Evolutionary conservation across 2,329 filamentous ascomycete genomes (phyloP).

Genomic region (Cladophialophora exuberans): DNA sequence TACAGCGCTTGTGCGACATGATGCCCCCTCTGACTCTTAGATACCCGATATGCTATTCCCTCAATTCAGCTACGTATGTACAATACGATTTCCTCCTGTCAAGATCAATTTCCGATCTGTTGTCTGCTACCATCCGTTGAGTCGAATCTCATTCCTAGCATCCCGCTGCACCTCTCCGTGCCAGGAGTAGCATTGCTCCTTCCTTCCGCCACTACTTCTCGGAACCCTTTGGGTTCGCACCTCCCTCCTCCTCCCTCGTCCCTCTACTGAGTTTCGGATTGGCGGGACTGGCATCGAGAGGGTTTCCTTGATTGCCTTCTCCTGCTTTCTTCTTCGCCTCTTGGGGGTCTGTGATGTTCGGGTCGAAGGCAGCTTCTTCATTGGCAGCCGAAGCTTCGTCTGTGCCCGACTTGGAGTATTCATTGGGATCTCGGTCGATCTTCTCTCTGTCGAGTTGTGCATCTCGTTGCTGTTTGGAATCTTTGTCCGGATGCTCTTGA

Average conservation of each 20-base stretch:
- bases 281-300: slow-evolving; percentile 63
- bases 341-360: slow-evolving; percentile 69
- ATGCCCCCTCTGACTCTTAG: too few species aligned
- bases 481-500: slow-evolving; percentile 10
- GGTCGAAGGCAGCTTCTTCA: slow-evolving; percentile 69
- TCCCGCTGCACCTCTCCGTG: too few species aligned
- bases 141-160: too few species aligned
- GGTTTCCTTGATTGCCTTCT: slow-evolving; percentile 49
- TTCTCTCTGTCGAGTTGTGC: slow-evolving; percentile 56
- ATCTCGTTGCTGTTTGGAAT: slow-evolving; percentile 24
- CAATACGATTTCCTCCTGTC: too few species aligned
- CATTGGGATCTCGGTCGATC: slow-evolving; percentile 66
- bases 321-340: slow-evolving; percentile 53
- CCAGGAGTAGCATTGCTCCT: too few species aligned
- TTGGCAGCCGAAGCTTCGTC: slow-evolving; percentile 63
- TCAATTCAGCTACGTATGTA: too few species aligned
- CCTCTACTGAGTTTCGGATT: slow-evolving; percentile 61
- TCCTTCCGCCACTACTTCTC: slow-evolving; percentile 33
- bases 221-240: slow-evolving; percentile 44
- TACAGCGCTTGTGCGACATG: too few species aligned
- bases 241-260: slow-evolving; percentile 49
- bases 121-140: too few species aligned
- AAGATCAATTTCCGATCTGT: too few species aligned
- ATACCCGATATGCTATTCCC: too few species aligned
- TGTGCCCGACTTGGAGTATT: slow-evolving; percentile 69